phyloP scores from a whole-genome alignment of 1,139 yeast genomes.

The Zygosaccharomyces pseudobailii region DNA sequence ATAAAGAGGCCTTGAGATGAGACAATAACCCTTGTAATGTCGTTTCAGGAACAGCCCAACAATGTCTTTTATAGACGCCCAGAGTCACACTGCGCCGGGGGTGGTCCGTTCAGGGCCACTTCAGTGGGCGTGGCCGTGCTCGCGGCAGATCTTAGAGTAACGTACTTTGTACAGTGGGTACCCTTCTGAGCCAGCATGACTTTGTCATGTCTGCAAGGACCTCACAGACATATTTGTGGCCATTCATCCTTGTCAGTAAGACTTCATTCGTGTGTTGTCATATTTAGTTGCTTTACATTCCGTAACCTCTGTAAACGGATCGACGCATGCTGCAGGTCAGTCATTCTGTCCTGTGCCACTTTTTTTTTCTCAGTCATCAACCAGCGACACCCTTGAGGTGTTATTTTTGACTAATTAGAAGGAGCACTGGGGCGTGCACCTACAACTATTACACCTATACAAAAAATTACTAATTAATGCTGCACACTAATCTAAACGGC shows the following conservation, averaged over 20 bases:
- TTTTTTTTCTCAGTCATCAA: too few species aligned
- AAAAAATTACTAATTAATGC: not conserved
- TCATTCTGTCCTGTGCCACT: too few species aligned
- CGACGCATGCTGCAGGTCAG: not conserved
- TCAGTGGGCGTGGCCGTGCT: constrained; percentile 61
- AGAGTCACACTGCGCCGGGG: constrained; percentile 58
- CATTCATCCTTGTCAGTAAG: not conserved
- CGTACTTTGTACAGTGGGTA: constrained; percentile 4
- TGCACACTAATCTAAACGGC: constrained; percentile 28
- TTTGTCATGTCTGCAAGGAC: constrained; percentile 2
- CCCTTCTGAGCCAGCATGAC: constrained; percentile 3
- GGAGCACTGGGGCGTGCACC: too few species aligned
- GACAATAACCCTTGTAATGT: constrained; percentile 3
- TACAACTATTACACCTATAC: too few species aligned
- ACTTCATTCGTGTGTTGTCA: not conserved
- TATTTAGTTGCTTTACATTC: not conserved
- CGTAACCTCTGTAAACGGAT: not conserved
- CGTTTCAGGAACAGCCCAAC: constrained; percentile 38
- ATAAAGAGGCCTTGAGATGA: constrained; percentile 3
- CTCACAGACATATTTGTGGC: constrained; percentile 1
- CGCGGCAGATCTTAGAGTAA: constrained; percentile 82
- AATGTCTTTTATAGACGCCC: constrained; percentile 88
- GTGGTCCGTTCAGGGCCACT: constrained; percentile 37
- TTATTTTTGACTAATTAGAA: not conserved
- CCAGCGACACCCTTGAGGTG: not conserved